These are phyloP conservation scores for Ceratobasidium sp. DNA, from an alignment of 1,284 basidiomycete genomes.

Conservation along the genomic window DNA sequence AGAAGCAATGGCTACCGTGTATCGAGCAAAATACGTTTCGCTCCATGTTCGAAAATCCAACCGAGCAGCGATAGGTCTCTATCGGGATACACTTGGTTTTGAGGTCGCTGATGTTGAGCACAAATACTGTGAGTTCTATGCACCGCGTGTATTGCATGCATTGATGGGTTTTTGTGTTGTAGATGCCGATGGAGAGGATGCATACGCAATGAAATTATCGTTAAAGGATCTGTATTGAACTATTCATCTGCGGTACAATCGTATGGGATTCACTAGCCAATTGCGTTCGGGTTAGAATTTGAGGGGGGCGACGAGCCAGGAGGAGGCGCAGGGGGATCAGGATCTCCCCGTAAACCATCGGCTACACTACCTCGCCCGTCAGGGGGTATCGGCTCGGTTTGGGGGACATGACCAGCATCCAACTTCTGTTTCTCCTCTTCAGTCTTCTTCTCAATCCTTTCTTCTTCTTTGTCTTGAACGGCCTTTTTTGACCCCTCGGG, in stretches of 20 bases:
- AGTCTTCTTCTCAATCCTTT: constrained; percentile 36
- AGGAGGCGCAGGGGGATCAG: background rate
- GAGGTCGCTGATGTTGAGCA: constrained; percentile 76
- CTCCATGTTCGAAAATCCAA: constrained; percentile 90
- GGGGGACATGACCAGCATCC: constrained; percentile 26
- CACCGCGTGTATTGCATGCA: background rate
- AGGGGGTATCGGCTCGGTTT: constrained; percentile 14
- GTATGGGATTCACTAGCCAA: constrained; percentile 4
- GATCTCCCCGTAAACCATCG: constrained; percentile 5
- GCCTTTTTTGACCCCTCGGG: constrained; percentile 24
- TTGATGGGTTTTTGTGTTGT: too few species aligned
- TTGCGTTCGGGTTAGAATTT: background rate
- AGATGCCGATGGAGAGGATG: constrained; percentile 95
- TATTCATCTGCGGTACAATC: background rate
- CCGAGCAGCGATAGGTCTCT: constrained; percentile 81
- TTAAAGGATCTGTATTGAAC: constrained; percentile 51
- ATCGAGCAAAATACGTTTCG: constrained; percentile 78
- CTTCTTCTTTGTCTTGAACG: constrained; percentile 39
- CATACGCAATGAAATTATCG: constrained; percentile 83
- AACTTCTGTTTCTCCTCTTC: constrained; percentile 39
- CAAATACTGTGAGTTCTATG: constrained; percentile 74
- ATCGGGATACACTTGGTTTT: constrained; percentile 86
- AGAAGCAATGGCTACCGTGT: constrained; percentile 85
- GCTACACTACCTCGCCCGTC: constrained; percentile 21
- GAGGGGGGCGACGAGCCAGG: too few species aligned